A percentile compares a stretch with the other conserved stretches of the same genome.
phyloP scores from a whole-genome alignment of 176 grass and related monocot species.

The Dendrocalamus sinicus region DNA sequence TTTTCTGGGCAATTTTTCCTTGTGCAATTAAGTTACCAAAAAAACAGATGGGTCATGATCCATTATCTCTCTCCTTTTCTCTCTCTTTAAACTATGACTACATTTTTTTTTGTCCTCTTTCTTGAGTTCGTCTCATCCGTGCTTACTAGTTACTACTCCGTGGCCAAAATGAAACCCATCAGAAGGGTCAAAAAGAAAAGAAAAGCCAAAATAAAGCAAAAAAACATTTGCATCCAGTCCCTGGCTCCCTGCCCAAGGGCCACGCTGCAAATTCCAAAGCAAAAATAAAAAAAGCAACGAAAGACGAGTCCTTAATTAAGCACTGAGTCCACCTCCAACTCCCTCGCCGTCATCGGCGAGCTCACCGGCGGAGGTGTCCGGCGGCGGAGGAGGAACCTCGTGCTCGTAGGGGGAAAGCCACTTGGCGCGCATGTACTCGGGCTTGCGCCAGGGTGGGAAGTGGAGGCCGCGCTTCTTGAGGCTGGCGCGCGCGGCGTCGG shows the following conservation, averaged over 20 bases:
- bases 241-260: conserved; percentile 12
- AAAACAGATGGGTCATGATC: not conserved
- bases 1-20: not conserved
- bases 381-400: not conserved
- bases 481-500: conserved; percentile 67
- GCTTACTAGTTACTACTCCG: conserved; percentile 44
- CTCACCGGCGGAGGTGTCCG: conserved; percentile 54
- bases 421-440: conserved; percentile 92
- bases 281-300: not conserved
- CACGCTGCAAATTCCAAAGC: conserved; percentile 30
- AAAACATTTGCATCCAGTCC: conserved; percentile 39
- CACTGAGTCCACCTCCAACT: conserved; percentile 36
- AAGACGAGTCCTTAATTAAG: conserved; percentile 27
- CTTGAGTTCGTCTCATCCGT: not conserved
- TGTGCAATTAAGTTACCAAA: not conserved
- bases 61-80: conserved; percentile 19
- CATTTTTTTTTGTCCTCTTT: conserved; percentile 32
- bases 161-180: conserved; percentile 32
- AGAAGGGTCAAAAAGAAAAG: conserved; percentile 33
- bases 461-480: conserved; percentile 84
- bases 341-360: conserved; percentile 51
- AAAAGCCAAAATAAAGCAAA: not conserved
- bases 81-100: conserved; percentile 35
- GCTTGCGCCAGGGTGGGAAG: conserved; percentile 83
- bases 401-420: conserved; percentile 84